Conservation (phyloP, 2,329 filamentous ascomycete genomes). For the Talaromyces islandicus region DNA sequence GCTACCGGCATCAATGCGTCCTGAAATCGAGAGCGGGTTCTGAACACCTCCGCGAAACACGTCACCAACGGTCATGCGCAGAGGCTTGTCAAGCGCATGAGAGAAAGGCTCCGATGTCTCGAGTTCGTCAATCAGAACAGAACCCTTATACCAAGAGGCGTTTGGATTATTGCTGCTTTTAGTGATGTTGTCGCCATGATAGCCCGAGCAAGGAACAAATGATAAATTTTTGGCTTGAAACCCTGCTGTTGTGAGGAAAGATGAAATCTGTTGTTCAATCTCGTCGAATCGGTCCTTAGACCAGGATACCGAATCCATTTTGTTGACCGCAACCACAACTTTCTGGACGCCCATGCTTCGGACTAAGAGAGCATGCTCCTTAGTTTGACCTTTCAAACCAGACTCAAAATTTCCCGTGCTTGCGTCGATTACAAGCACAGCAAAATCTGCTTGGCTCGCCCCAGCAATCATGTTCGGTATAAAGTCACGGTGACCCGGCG, state of each 20-base stretch:
- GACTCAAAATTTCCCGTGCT: conserved; percentile 88
- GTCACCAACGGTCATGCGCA: conserved; percentile 82
- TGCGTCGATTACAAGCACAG: conserved; percentile 88
- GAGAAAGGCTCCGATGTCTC: conserved; percentile 72
- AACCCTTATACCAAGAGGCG: conserved; percentile 72
- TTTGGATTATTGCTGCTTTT: conserved; percentile 41
- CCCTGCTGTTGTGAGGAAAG: conserved; percentile 75
- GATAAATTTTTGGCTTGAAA: conserved; percentile 76
- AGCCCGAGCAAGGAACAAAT: conserved; percentile 84
- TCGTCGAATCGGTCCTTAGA: conserved; percentile 75
- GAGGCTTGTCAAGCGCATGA: conserved; percentile 67
- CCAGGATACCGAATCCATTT: conserved; percentile 85
- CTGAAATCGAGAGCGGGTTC: conserved; percentile 77
- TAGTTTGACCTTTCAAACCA: conserved; percentile 86
- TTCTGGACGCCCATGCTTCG: conserved; percentile 85
- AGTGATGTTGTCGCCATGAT: conserved; percentile 80
- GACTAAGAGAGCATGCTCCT: conserved; percentile 84
- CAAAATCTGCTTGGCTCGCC: conserved; percentile 91
- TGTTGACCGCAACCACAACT: conserved; percentile 89
- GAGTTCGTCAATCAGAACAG: conserved; percentile 74
- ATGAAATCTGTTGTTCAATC: conserved; percentile 74
- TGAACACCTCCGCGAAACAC: conserved; percentile 74
- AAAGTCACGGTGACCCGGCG: conserved; percentile 90
- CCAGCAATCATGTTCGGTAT: conserved; percentile 99
- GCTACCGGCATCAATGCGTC: conserved; percentile 76